Evolutionary conservation across 2,329 filamentous ascomycete genomes (phyloP).

Genomic region (Pyrenophora teres): DNA sequence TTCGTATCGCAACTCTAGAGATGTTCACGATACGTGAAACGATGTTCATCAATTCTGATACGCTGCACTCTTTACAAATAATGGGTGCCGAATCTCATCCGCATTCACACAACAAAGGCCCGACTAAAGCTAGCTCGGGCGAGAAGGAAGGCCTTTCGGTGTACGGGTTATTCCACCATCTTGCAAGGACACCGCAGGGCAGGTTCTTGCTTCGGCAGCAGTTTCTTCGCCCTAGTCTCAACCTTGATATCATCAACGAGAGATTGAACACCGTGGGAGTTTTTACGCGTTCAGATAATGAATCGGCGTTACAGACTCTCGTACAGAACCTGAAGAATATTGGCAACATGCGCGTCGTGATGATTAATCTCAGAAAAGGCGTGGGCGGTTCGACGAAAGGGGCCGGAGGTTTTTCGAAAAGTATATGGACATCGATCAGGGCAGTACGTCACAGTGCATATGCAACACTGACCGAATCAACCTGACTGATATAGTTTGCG

Average conservation of each 20-base stretch:
- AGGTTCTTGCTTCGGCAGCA: conserved; percentile 73
- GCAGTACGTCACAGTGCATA: conserved; percentile 44
- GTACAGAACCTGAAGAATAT: conserved; percentile 68
- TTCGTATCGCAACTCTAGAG: conserved; percentile 67
- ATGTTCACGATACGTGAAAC: conserved; percentile 73
- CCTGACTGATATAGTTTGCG: conserved; percentile 61
- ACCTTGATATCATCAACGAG: conserved; percentile 69
- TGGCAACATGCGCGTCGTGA: conserved; percentile 72
- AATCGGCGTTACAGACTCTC: conserved; percentile 59
- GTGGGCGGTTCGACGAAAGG: conserved; percentile 61
- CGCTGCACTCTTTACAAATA: conserved; percentile 81
- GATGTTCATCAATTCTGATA: conserved; percentile 81
- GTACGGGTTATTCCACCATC: conserved; percentile 77
- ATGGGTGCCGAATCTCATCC: conserved; percentile 82
- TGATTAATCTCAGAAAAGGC: conserved; percentile 77
- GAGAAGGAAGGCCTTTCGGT: conserved; percentile 82
- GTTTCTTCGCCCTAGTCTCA: conserved; percentile 77
- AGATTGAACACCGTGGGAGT: conserved; percentile 72
- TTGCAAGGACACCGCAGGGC: conserved; percentile 80
- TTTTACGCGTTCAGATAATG: conserved; percentile 71
- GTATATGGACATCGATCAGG: conserved; percentile 74
- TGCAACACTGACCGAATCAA: not conserved
- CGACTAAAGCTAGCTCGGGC: conserved; percentile 62
- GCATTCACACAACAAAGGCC: conserved; percentile 76
- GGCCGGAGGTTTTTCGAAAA: conserved; percentile 63